Evolutionary conservation across 2,329 filamentous ascomycete species (phyloP).

Genomic region (Diplodia intermedia): DNA sequence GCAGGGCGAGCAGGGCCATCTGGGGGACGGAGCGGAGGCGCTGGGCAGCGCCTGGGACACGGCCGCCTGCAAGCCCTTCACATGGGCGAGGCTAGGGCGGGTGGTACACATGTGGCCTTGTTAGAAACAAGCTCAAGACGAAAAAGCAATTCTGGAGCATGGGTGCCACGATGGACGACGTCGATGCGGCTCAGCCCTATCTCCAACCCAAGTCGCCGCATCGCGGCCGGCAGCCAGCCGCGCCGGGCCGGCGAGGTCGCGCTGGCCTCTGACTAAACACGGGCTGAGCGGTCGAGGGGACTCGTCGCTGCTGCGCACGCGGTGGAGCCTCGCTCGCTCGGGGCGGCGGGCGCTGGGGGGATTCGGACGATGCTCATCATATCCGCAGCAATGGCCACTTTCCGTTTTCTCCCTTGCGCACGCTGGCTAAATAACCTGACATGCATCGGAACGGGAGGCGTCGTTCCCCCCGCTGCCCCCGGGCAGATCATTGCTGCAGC

Average conservation of each 20-base stretch:
- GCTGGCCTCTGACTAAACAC: constrained; percentile 19
- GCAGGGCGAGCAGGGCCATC: constrained; percentile 4
- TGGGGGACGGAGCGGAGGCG: constrained; percentile 25
- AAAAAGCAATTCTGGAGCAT: constrained; percentile 30
- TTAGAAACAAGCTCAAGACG: constrained; percentile 27
- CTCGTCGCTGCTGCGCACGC: neutral
- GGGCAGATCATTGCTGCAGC: constrained; percentile 32
- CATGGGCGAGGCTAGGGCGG: constrained; percentile 16
- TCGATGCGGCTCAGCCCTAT: constrained; percentile 32
- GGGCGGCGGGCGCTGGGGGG: neutral
- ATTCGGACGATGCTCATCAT: neutral
- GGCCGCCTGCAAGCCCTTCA: constrained; percentile 23
- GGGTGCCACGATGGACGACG: constrained; percentile 30
- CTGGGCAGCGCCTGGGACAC: constrained; percentile 11
- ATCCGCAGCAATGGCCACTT: constrained; percentile 27
- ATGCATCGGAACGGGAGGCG: constrained; percentile 31
- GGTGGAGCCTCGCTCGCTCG: constrained; percentile 16
- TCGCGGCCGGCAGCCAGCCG: constrained; percentile 8
- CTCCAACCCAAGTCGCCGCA: constrained; percentile 10
- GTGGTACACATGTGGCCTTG: constrained; percentile 13
- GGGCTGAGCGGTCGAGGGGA: neutral
- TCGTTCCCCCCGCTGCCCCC: constrained; percentile 32
- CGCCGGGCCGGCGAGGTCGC: neutral
- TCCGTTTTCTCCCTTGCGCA: constrained; percentile 23
- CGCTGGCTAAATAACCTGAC: constrained; percentile 29